Conservation (phyloP, 2,329 filamentous ascomycete species). For the Cladosporium sp. region DNA sequence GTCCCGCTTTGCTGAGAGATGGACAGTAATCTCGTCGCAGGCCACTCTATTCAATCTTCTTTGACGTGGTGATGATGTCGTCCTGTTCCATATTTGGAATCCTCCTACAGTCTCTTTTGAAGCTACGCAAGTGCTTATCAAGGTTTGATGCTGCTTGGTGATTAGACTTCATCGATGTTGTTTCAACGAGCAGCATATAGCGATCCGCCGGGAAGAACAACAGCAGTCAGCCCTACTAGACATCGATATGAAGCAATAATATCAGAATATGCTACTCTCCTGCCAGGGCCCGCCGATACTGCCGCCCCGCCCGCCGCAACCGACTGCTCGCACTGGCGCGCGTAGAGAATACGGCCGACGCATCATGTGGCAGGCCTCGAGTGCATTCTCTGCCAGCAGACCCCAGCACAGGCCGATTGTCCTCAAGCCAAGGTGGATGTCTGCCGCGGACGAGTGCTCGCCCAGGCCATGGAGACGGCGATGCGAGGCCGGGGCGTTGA, state of each 20-base stretch:
- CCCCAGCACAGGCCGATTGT: neutral
- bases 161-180: neutral
- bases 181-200: neutral
- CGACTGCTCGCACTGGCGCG: neutral
- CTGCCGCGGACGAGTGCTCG: slow-evolving; percentile 9
- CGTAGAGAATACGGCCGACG: neutral
- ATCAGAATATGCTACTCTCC: neutral
- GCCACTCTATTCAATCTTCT: neutral
- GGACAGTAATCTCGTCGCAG: neutral
- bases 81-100: neutral
- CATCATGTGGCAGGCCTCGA: neutral
- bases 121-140: neutral
- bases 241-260: neutral
- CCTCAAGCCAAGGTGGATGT: slow-evolving; percentile 8
- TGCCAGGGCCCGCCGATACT: neutral
- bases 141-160: neutral
- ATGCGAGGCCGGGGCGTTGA: slow-evolving; percentile 1
- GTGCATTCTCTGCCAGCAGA: neutral
- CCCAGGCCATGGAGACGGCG: neutral
- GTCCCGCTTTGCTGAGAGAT: neutral
- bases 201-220: neutral
- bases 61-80: neutral
- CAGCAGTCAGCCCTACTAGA: neutral
- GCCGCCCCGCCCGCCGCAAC: slow-evolving; percentile 12
- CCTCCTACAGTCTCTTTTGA: neutral